Evolutionary conservation across 768 basidiomycete species (phyloP).

Genomic region (Lyophyllum semitale): DNA sequence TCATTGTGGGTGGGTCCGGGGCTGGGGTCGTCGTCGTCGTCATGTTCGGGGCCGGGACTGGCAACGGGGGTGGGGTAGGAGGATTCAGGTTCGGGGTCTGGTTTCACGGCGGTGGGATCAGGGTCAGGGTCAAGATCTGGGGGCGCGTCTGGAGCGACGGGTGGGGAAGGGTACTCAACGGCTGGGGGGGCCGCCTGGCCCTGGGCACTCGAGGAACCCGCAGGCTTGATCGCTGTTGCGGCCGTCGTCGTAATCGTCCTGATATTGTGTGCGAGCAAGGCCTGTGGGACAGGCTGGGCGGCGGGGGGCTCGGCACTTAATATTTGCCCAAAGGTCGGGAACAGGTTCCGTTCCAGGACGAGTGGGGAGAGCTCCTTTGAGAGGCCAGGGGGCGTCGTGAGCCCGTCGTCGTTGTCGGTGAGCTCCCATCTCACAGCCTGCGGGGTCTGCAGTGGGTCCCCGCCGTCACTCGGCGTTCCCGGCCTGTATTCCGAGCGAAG

Average conservation of each 20-base stretch:
- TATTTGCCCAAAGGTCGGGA: constrained; percentile 11
- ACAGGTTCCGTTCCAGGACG: constrained; percentile 6
- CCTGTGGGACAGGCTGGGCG: background rate
- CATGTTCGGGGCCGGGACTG: constrained; percentile 1
- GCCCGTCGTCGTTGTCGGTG: constrained; percentile 20
- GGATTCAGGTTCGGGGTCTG: constrained; percentile 3
- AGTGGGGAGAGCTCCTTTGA: constrained; percentile 20
- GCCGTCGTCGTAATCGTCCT: constrained; percentile 1
- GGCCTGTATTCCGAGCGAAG: background rate
- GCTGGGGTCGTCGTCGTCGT: background rate
- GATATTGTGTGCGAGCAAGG: background rate
- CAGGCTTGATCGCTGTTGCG: background rate
- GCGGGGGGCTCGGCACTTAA: background rate
- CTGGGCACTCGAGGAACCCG: background rate
- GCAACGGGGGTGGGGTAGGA: constrained; percentile 9
- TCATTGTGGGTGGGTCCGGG: background rate
- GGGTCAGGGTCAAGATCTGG: constrained; percentile 8
- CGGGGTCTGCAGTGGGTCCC: constrained; percentile 9
- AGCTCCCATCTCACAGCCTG: constrained; percentile 12
- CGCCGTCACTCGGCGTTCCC: constrained; percentile 7
- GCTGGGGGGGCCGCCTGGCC: constrained; percentile 7
- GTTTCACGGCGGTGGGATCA: constrained; percentile 15
- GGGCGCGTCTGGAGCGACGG: constrained; percentile 8
- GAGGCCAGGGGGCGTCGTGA: constrained; percentile 18
- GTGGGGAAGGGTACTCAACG: constrained; percentile 22